Evolutionary conservation across 257 asterid genomes (phyloP), one percentile per base, ranked within the genome.

Genomic region (Solanum dulcamara): DNA sequence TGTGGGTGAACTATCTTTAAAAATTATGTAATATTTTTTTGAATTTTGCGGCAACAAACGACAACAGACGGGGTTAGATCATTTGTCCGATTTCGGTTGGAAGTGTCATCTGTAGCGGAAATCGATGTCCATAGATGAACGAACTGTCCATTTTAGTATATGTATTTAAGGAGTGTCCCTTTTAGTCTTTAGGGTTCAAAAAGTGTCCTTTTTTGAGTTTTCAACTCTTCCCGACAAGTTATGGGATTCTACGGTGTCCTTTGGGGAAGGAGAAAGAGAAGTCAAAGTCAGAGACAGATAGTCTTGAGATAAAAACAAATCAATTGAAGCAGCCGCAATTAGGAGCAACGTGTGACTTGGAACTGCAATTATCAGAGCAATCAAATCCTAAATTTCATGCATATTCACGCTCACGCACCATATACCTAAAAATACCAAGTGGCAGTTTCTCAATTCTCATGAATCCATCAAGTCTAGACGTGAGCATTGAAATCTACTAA

Each of bases 251-350:
- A 94, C 33, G 90, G 93, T 57, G 98, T 94, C 4, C 87, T 94
- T 2, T 94, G 96, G 98, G 98, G 96, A 7, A 95, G 90, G 91
- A 88, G 18, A 89, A 68, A 81, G 98, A 95, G 84, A 70, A 40
- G 51, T n/a, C 10, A 42, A 40, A 22, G 66, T 17, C 30, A 40
- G 62, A 9, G 59, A 71, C 37, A 86, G 48, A 13, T 28, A 30
- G 18, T 30, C 22, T 30, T 64, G 40, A 64, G 38, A 64, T 28
- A 10, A 30, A 64, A 30, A 60, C 14, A 18, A 67, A 84, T 71
- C 2, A 80, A 42, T 40, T 59, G 80, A 40, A 44, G 57, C 62
- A 86, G 38, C 38, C 38, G 59, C 59, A 18, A 28, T 68, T 71
- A 75, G 38, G 72, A 28, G 40, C 40, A 13, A 75, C 18, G 30